Conservation (phyloP, 371 early-diverging fungal genomes). For the Umbelopsis sp. region DNA sequence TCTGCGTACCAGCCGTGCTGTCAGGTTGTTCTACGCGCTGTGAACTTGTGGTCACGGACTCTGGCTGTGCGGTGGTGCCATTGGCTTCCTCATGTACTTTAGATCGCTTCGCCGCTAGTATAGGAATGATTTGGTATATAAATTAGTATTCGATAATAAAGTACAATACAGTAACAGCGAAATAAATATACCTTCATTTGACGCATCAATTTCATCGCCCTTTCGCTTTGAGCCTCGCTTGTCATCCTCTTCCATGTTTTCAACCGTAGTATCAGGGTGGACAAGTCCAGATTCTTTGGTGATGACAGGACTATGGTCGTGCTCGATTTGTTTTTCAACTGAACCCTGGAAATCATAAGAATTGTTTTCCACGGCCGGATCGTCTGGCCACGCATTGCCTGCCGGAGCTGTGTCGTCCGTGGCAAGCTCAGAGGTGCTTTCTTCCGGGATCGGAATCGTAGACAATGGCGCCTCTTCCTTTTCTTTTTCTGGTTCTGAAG, state of each 20-base stretch:
- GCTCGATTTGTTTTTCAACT: background rate
- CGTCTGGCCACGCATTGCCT: background rate
- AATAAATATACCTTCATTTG: background rate
- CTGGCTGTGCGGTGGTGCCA: background rate
- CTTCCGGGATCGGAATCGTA: background rate
- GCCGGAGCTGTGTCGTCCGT: background rate
- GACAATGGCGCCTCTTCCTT: conserved; percentile 19
- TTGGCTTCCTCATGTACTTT: conserved; percentile 4
- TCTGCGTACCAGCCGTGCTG: too few species aligned
- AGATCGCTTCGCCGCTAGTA: conserved; percentile 16
- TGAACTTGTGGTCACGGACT: too few species aligned
- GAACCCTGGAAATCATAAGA: background rate
- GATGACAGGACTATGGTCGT: background rate
- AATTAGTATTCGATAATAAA: background rate
- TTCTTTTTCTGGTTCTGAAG: conserved; percentile 21
- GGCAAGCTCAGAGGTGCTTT: background rate
- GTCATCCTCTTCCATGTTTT: conserved; percentile 17
- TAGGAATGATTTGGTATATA: background rate
- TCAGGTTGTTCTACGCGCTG: too few species aligned
- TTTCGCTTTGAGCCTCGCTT: conserved; percentile 30
- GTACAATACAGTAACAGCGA: background rate
- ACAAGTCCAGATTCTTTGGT: background rate
- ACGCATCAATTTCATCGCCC: background rate
- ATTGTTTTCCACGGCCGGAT: background rate
- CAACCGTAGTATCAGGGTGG: background rate